phyloP scores from a whole-genome alignment of 306 rosid genomes.

The Amphicarpaea edgeworthii region DNA sequence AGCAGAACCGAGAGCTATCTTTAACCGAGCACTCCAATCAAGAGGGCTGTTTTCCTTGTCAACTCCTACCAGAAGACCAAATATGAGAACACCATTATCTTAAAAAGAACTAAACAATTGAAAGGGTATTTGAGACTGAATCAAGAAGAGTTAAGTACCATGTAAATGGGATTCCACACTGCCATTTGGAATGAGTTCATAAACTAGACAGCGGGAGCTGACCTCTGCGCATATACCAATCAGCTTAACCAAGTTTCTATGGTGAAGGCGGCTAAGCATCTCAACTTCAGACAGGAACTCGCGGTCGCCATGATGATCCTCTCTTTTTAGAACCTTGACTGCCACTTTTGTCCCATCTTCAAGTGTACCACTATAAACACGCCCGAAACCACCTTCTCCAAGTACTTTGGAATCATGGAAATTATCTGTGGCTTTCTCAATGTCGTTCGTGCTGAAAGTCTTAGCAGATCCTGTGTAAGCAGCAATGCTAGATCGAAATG shows the following conservation, averaged over 20 bases:
- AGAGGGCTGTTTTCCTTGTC: constrained; percentile 76
- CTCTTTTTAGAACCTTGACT: constrained; percentile 91
- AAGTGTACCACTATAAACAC: constrained; percentile 81
- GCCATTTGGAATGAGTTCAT: constrained; percentile 96
- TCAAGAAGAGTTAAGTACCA: constrained; percentile 59
- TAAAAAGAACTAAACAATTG: constrained; percentile 30
- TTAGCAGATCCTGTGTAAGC: constrained; percentile 86
- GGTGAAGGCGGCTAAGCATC: constrained; percentile 99
- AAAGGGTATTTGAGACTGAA: constrained; percentile 19
- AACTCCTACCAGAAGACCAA: constrained; percentile 62
- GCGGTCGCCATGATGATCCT: constrained; percentile 95
- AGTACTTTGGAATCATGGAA: constrained; percentile 73
- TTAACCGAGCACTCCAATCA: constrained; percentile 82
- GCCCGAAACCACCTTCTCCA: constrained; percentile 99
- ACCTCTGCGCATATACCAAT: constrained; percentile 89
- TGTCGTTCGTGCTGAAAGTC: constrained; percentile 78
- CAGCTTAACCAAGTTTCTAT: constrained; percentile 92
- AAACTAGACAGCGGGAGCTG: constrained; percentile 80
- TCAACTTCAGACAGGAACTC: constrained; percentile 98
- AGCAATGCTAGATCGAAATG: constrained; percentile 86
- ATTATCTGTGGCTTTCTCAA: constrained; percentile 77
- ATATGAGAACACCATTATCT: constrained; percentile 30
- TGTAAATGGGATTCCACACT: constrained; percentile 98
- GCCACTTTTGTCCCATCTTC: constrained; percentile 87
- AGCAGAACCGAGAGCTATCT: constrained; percentile 97